Conservation (phyloP, 1,284 basidiomycete species). For the Coniophora puteana region DNA sequence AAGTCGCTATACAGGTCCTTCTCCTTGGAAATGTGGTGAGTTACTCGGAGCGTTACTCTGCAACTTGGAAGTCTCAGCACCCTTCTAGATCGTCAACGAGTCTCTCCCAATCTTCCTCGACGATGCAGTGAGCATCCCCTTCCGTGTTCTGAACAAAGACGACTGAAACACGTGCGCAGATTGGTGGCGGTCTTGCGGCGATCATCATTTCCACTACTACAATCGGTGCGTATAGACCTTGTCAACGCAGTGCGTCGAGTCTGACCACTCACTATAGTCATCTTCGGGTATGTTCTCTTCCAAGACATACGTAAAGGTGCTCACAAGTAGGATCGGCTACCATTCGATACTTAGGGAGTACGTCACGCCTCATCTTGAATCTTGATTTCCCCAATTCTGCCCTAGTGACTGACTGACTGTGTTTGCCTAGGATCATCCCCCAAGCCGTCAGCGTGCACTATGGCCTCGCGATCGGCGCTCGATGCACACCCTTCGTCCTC, state of each 20-base stretch:
- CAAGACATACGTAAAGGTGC: too few relatives aligned
- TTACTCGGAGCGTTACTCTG: conserved; percentile 7
- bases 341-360: too few relatives aligned
- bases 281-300: conserved; percentile 4
- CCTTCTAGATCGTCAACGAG: conserved; percentile 75
- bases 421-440: conserved; percentile 1
- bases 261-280: conserved; percentile 1
- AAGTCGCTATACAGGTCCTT: conserved; percentile 47
- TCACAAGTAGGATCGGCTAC: too few relatives aligned
- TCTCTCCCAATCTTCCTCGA: conserved; percentile 92
- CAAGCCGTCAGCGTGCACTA: conserved; percentile 1
- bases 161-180: too few relatives aligned
- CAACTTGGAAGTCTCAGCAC: background rate
- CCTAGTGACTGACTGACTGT: conserved; percentile 1
- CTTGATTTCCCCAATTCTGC: background rate
- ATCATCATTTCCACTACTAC: conserved; percentile 3
- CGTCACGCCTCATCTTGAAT: background rate
- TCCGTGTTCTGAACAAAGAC: too few relatives aligned
- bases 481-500: conserved; percentile 1
- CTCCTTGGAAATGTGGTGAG: conserved; percentile 79
- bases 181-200: conserved; percentile 2
- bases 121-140: conserved; percentile 50
- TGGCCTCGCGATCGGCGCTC: conserved; percentile 2
- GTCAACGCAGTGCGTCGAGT: background rate
- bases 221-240: conserved; percentile 1